phyloP scores from a whole-genome alignment of 805 yeast genomes.

The Candida loeiensis region DNA sequence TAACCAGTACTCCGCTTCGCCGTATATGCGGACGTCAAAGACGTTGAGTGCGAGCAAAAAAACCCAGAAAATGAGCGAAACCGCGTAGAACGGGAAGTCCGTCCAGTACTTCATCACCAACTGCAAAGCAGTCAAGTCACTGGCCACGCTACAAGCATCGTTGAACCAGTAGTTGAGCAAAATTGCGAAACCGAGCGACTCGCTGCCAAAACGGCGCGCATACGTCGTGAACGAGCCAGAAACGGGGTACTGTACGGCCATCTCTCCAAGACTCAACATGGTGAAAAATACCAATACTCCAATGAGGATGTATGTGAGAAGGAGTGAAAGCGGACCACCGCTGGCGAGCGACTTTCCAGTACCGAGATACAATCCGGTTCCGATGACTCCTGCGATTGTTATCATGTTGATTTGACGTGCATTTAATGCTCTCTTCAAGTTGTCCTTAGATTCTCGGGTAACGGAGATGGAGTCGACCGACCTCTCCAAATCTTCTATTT shows the following conservation, averaged over 20 bases:
- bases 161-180: conserved; percentile 36
- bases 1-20: conserved; percentile 37
- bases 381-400: conserved; percentile 20
- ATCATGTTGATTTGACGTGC: conserved; percentile 17
- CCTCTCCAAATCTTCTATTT: conserved; percentile 9
- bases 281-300: conserved; percentile 23
- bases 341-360: conserved; percentile 21
- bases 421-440: conserved; percentile 14
- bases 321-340: conserved; percentile 19
- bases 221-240: conserved; percentile 34
- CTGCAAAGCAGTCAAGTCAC: conserved; percentile 43
- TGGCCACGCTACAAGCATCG: conserved; percentile 30
- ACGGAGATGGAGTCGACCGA: conserved; percentile 3
- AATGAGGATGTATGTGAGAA: conserved; percentile 19
- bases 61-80: conserved; percentile 28
- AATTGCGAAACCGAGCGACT: conserved; percentile 31
- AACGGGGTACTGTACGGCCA: conserved; percentile 32
- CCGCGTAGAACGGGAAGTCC: conserved; percentile 14
- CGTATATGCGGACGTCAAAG: conserved; percentile 30
- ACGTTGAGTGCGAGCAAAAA: conserved; percentile 25
- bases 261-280: conserved; percentile 32
- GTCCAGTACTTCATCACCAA: conserved; percentile 35
- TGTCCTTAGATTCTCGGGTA: background rate
- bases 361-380: conserved; percentile 25
- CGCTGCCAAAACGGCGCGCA: conserved; percentile 26